A percentile compares a stretch with the other conserved stretches of the same genome.
Conservation (phyloP, 306 rosid species). For the Arachis hypogaea region DNA sequence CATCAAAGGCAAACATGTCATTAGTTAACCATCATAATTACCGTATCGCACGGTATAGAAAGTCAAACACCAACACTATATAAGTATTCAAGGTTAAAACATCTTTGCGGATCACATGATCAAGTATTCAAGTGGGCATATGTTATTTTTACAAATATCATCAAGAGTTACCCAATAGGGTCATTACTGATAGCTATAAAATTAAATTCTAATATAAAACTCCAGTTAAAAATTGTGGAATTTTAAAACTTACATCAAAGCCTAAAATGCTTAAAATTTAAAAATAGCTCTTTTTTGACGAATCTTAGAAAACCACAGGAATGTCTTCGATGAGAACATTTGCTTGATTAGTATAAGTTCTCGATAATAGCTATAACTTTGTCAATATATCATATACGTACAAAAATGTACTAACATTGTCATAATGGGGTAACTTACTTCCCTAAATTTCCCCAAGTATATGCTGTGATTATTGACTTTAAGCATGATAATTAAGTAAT, state of each 20-base stretch:
- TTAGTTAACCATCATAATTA: slow-evolving; percentile 17
- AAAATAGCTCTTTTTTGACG: not conserved
- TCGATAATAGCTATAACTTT: not conserved
- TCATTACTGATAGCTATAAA: not conserved
- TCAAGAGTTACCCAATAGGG: not conserved
- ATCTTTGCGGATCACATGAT: not conserved
- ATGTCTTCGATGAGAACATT: not conserved
- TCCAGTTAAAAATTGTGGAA: not conserved
- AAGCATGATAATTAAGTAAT: not conserved
- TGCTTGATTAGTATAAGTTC: not conserved
- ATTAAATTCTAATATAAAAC: not conserved
- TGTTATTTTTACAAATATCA: not conserved
- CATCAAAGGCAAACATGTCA: not conserved
- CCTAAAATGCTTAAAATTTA: not conserved
- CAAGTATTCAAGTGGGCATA: not conserved
- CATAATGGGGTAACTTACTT: not conserved
- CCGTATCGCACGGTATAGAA: not conserved
- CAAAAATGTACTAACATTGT: not conserved
- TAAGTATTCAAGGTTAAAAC: not conserved
- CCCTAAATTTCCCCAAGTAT: not conserved
- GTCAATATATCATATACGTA: not conserved
- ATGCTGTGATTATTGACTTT: not conserved
- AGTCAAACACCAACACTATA: not conserved
- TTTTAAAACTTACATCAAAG: not conserved
- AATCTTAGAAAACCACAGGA: not conserved